Conservation (phyloP, 176 grass and related monocot species). For the Dactylis glomerata region DNA sequence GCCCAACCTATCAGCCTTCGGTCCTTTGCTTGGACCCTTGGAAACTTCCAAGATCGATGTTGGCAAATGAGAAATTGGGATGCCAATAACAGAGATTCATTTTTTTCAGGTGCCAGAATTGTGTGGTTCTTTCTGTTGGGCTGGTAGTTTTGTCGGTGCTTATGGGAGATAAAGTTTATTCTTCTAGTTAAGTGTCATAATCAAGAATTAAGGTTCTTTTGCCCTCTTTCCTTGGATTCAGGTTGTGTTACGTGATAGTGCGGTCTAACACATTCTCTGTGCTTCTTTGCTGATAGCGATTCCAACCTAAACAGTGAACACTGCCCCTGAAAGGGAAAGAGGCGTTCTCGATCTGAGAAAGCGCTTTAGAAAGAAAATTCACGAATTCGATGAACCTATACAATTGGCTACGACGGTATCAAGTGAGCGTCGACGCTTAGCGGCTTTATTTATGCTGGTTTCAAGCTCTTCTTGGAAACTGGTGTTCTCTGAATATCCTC, state of each 20-base stretch:
- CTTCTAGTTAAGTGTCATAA: constrained; percentile 16
- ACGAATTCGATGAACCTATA: no score
- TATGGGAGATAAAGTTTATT: neutral
- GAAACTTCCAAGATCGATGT: constrained; percentile 31
- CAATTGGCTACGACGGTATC: no score
- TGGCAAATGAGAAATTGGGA: neutral
- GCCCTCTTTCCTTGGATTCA: neutral
- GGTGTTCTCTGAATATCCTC: neutral
- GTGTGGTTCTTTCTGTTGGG: neutral
- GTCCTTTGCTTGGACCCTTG: neutral
- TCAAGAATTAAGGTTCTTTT: constrained; percentile 14
- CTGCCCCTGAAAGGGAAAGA: neutral
- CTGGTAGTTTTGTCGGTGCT: neutral
- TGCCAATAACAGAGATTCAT: neutral
- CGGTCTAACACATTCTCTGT: neutral
- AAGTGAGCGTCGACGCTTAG: no score
- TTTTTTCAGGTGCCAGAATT: neutral
- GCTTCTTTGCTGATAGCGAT: neutral
- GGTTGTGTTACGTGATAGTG: neutral
- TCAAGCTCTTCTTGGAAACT: no score
- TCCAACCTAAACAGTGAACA: no score
- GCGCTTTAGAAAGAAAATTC: no score
- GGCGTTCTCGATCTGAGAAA: no score
- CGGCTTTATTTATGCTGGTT: no score
- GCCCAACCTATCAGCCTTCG: constrained; percentile 38